Conservation (phyloP, 305 asterid genomes). For the Fraxinus baroniana region DNA sequence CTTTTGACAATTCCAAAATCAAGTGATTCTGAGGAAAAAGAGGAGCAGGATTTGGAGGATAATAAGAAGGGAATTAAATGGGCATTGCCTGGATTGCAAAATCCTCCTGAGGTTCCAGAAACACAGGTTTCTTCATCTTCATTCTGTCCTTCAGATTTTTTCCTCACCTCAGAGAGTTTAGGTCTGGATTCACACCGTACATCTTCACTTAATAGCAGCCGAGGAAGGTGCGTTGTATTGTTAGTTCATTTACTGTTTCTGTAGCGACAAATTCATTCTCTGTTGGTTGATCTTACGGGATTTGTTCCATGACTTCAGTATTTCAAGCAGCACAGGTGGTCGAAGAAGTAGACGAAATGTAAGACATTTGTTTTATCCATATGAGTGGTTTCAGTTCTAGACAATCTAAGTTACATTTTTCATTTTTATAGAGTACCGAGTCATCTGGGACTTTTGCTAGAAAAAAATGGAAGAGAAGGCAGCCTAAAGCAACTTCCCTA, state of each 20-base stretch:
- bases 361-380: not conserved
- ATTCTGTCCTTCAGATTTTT: slow-evolving; percentile 63
- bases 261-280: not conserved
- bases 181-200: slow-evolving; percentile 60
- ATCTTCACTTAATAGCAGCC: slow-evolving; percentile 65
- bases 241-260: not conserved
- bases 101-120: slow-evolving; percentile 34
- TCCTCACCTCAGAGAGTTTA: slow-evolving; percentile 71
- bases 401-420: not conserved
- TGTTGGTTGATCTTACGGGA: not conserved
- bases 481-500: slow-evolving; percentile 23
- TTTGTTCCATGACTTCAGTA: not conserved
- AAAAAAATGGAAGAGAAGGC: slow-evolving; percentile 19
- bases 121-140: slow-evolving; percentile 52
- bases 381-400: not conserved
- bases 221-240: slow-evolving; percentile 50
- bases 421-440: not conserved
- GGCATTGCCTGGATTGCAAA: slow-evolving; percentile 8
- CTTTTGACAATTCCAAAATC: slow-evolving; percentile 36
- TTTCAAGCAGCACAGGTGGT: not conserved
- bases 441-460: not conserved
- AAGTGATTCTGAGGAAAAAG: slow-evolving; percentile 39
- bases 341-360: not conserved
- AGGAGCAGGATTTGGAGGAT: slow-evolving; percentile 43
- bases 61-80: slow-evolving; percentile 31